These are phyloP conservation scores for Gymnopus androsaceus DNA, from an alignment of 1,284 basidiomycete genomes.

Conservation along the genomic window DNA sequence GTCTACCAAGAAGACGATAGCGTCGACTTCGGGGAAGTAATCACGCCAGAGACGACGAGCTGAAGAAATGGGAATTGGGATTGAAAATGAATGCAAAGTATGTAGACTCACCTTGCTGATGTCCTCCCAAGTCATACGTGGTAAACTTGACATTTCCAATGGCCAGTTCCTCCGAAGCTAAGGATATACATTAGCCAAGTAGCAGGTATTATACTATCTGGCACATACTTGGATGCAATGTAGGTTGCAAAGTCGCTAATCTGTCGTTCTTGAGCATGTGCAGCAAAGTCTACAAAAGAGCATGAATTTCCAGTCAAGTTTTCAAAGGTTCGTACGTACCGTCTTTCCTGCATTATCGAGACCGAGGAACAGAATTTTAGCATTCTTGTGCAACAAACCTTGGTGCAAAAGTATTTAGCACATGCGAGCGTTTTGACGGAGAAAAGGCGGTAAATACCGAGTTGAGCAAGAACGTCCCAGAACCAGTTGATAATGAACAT, in stretches of 20 bases:
- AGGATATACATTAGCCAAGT: constrained; percentile 10
- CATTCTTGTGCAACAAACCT: constrained; percentile 98
- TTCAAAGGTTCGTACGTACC: constrained; percentile 48
- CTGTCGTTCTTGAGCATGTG: constrained; percentile 99
- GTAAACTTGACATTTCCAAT: constrained; percentile 99
- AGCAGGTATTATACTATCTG: background rate
- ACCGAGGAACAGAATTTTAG: constrained; percentile 99
- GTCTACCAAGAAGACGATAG: constrained; percentile 98
- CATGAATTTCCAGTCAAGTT: background rate
- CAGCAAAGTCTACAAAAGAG: constrained; percentile 78
- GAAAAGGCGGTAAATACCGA: constrained; percentile 61
- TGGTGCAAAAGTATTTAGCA: constrained; percentile 6
- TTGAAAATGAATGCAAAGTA: background rate
- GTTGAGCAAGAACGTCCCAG: constrained; percentile 89
- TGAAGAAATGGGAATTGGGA: constrained; percentile 31
- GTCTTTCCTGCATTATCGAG: constrained; percentile 99
- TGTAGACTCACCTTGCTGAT: constrained; percentile 80
- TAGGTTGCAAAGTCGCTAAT: constrained; percentile 96
- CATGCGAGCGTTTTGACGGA: constrained; percentile 7
- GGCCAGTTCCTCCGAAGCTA: constrained; percentile 97
- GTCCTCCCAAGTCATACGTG: constrained; percentile 97
- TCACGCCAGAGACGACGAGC: constrained; percentile 99
- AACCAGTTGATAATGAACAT: constrained; percentile 95
- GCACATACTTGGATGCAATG: constrained; percentile 92
- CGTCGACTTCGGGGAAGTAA: constrained; percentile 99